Base-by-base conservation (phyloP, 176 grass and related monocot genomes). In the Urochloa ruziziensis region DNA sequence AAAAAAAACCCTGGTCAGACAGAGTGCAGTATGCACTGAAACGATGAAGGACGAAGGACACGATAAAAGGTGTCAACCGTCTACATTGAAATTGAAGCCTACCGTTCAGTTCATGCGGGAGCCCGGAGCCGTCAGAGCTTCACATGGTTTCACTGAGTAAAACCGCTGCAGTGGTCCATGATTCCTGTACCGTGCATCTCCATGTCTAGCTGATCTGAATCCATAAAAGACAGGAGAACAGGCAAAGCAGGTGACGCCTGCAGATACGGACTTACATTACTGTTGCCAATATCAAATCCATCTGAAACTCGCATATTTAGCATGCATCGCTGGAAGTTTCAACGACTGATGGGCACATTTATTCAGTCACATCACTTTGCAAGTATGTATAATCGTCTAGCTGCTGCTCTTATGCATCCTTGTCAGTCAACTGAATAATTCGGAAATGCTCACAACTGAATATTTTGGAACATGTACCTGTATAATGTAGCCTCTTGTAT, bases 61-160 rank as follows among this genome's bases (percentile, higher is more conserved):
- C 63, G 15, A 77, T 25, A 39, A 32, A 46, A 33, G 61, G 51
- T 37, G 33, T 57, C 53, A 53, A 34, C 40, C 51, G 39, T 61
- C 74, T 6, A 16, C 69, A 69, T 80, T 23, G 35, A 85, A 68
- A 52, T 62, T 85, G 70, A 75, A 33, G 25, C 19, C 48, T 67
- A 33, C 62, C 35, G 4, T 28, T 62, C 47, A 44, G 77, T 82
- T 63, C 12, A 8, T 35, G 35, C 63, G 28, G 57, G 78, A 73
- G 17, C 56, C 63, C n/a, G 57, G 78, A 73, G 17, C 56, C 46
- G 83, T 32, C 88, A 90, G 83, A 10, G 13, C 25, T 56, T 47
- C 78, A 86, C 83, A 78, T 82, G 88, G 88, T 78, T 86, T 70
- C 78, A 77, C 62, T 46, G 70, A 67, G 47, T 51, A 35, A 47